A percentile compares a stretch with the other conserved stretches of the same genome.
These are phyloP conservation scores for Penicillium sp. DNA, from an alignment of 2,329 filamentous ascomycete genomes.

Conservation along the genomic window DNA sequence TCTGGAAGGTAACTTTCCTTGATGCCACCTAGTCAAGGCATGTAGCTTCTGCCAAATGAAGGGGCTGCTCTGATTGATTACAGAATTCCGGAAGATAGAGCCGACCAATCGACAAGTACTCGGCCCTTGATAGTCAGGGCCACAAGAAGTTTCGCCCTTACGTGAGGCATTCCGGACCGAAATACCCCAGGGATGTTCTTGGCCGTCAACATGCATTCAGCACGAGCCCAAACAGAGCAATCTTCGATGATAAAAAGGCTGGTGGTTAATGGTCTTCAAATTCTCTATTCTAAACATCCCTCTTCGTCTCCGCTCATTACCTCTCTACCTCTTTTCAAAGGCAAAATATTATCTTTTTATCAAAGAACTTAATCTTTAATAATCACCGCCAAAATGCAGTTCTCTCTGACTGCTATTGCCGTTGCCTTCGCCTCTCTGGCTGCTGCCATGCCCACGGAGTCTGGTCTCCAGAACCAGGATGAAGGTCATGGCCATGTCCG, in stretches of 20 bases:
- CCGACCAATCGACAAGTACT: conserved; percentile 15
- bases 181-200: conserved; percentile 22
- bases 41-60: conserved; percentile 18
- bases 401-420: conserved; percentile 35
- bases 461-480: conserved; percentile 17
- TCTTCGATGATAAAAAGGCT: conserved; percentile 27
- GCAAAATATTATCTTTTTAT: conserved; percentile 14
- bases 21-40: conserved; percentile 23
- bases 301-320: conserved; percentile 5
- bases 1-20: conserved; percentile 10
- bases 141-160: conserved; percentile 19
- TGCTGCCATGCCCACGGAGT: conserved; percentile 30
- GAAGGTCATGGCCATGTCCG: conserved; percentile 3
- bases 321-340: conserved; percentile 12
- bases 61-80: conserved; percentile 18
- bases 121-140: background rate
- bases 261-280: background rate
- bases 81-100: conserved; percentile 16
- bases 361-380: conserved; percentile 26
- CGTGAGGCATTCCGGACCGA: conserved; percentile 22
- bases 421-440: conserved; percentile 38
- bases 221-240: conserved; percentile 9
- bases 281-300: conserved; percentile 17
- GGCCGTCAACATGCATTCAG: conserved; percentile 6
- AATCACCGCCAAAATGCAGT: conserved; percentile 41